Conservation (phyloP, 305 asterid genomes). For the Coffea humblotiana region DNA sequence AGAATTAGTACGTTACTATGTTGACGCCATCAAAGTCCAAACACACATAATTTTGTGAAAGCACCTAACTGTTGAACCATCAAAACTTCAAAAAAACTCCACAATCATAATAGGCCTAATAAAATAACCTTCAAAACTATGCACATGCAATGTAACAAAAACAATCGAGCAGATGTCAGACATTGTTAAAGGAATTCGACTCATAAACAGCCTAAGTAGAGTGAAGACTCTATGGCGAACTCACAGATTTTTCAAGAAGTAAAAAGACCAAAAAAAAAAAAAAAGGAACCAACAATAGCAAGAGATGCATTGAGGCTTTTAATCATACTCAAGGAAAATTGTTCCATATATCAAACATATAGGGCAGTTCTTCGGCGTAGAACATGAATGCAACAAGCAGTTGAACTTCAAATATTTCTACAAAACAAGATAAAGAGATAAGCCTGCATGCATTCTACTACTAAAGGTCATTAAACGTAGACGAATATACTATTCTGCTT, state of each 20-base stretch:
- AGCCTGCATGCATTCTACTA: neutral
- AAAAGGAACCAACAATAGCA: neutral
- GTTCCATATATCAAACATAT: neutral
- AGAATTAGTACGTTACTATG: neutral
- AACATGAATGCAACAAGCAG: neutral
- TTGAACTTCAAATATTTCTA: neutral
- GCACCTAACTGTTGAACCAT: neutral
- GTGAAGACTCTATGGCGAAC: neutral
- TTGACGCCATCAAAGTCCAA: neutral
- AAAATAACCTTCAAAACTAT: conserved; percentile 2
- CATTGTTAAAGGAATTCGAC: neutral
- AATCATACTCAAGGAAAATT: neutral
- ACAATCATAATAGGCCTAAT: neutral
- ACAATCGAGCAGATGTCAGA: neutral
- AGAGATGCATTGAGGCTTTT: neutral
- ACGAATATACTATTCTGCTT: neutral
- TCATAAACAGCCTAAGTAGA: neutral
- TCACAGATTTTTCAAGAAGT: neutral
- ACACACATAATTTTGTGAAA: neutral
- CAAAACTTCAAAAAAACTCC: neutral
- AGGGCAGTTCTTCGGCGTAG: neutral
- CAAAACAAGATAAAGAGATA: neutral
- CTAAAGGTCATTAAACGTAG: neutral
- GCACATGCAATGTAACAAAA: neutral
- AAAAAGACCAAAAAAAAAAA: neutral